Conservation (phyloP, 306 rosid genomes). For the Prunus padus region DNA sequence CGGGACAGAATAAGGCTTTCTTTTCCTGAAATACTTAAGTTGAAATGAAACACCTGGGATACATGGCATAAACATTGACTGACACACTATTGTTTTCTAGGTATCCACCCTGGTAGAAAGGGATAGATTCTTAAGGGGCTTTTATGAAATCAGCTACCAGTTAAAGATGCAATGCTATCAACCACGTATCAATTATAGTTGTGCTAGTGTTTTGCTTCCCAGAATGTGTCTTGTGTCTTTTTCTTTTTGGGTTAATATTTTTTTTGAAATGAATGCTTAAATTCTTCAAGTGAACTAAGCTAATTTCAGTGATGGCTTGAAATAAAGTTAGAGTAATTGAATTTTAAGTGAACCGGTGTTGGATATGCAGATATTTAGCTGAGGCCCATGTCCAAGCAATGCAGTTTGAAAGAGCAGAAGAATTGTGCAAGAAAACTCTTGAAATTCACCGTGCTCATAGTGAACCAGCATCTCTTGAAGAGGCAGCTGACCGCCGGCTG, state of each 20-base stretch:
- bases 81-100: not conserved
- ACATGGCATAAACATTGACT: not conserved
- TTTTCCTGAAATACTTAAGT: not conserved
- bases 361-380: constrained; percentile 71
- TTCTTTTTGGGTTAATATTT: not conserved
- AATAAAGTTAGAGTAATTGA: not conserved
- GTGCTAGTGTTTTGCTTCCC: not conserved
- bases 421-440: constrained; percentile 77
- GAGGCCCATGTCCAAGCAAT: constrained; percentile 99
- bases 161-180: not conserved
- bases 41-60: not conserved
- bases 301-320: not conserved
- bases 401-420: constrained; percentile 97
- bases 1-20: not conserved
- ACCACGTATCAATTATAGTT: not conserved
- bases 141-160: not conserved
- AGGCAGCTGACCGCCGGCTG: constrained; percentile 91
- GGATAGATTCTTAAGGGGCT: not conserved
- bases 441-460: constrained; percentile 91
- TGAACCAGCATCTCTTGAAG: constrained; percentile 97
- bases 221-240: not conserved
- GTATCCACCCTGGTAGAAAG: not conserved
- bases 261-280: not conserved
- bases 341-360: constrained; percentile 9
- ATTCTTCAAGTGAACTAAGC: not conserved